Evolutionary conservation across 176 grass and related monocot genomes (phyloP).

Genomic region (Eragrostis nindensis): DNA sequence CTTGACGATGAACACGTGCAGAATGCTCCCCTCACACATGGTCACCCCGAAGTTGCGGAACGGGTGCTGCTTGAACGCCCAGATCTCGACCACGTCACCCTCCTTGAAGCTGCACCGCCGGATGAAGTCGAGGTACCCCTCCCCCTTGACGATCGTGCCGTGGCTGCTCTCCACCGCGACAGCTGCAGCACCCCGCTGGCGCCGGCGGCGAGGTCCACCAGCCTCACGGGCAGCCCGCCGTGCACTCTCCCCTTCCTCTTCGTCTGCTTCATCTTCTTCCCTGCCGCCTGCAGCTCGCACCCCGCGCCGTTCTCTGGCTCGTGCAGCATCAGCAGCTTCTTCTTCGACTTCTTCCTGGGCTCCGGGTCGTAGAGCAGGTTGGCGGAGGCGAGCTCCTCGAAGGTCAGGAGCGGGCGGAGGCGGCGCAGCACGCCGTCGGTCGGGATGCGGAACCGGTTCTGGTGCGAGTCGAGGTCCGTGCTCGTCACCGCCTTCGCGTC

Average conservation of each 20-base stretch:
- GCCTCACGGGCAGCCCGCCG: not conserved
- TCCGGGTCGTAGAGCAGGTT: slow-evolving; percentile 4
- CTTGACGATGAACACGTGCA: slow-evolving; percentile 40
- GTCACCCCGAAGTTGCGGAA: not conserved
- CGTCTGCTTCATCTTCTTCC: not conserved
- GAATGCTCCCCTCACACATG: slow-evolving; percentile 37
- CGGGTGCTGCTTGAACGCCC: slow-evolving; percentile 1
- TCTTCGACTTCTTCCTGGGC: not conserved
- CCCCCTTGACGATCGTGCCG: slow-evolving; percentile 10
- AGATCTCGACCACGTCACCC: not conserved
- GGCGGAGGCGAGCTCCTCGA: not conserved
- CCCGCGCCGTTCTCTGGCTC: not conserved
- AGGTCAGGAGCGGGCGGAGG: not conserved
- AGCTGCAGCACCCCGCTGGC: not conserved
- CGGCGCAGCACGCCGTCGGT: not conserved
- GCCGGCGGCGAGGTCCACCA: not conserved
- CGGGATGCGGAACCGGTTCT: slow-evolving; percentile 32
- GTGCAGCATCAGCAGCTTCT: not conserved
- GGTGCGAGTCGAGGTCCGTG: not conserved
- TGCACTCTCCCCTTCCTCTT: not conserved
- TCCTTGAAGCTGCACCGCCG: not conserved
- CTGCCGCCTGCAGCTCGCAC: not conserved
- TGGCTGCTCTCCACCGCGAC: slow-evolving; percentile 8
- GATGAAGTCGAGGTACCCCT: slow-evolving; percentile 11
- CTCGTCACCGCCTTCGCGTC: not conserved